Percentiles rank a stretch among this genome's conserved stretches.
These are phyloP conservation scores for Sordaria brevicollis DNA, from an alignment of 495 filamentous ascomycete species.

Conservation along the genomic window DNA sequence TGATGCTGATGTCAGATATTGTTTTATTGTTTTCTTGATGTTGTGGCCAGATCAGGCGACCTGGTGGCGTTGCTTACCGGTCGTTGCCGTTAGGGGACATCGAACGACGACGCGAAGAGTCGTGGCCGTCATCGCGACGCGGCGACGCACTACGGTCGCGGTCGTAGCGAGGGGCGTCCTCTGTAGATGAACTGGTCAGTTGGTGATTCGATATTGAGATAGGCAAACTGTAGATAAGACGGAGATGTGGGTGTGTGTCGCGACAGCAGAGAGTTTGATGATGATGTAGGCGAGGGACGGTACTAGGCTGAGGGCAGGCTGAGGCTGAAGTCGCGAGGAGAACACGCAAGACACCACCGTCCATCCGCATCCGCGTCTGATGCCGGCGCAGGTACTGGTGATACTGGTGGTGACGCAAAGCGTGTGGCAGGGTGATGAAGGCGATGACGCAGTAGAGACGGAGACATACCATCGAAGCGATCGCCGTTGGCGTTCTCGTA, in stretches of 20 bases:
- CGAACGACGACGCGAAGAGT: conserved; percentile 60
- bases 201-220: background rate
- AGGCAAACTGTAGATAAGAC: background rate
- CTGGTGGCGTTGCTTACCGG: conserved; percentile 54
- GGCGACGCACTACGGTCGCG: conserved; percentile 86
- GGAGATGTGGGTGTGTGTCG: background rate
- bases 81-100: conserved; percentile 58
- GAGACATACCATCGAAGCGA: conserved; percentile 70
- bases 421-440: background rate
- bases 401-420: background rate
- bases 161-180: conserved; percentile 67
- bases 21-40: conserved; percentile 22
- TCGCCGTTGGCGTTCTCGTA: conserved; percentile 75
- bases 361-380: background rate
- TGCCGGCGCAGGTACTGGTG: conserved; percentile 1
- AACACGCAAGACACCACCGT: background rate
- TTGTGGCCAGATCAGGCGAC: conserved; percentile 22
- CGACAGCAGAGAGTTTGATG: background rate
- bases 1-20: conserved; percentile 11
- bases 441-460: background rate
- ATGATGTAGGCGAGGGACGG: background rate
- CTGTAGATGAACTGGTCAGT: conserved; percentile 29
- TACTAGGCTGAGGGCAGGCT: background rate
- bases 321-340: background rate
- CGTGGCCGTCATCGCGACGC: conserved; percentile 60